These are phyloP conservation scores for Ocimum tenuiflorum DNA, from an alignment of 257 asterid genomes.

Conservation along the genomic window DNA sequence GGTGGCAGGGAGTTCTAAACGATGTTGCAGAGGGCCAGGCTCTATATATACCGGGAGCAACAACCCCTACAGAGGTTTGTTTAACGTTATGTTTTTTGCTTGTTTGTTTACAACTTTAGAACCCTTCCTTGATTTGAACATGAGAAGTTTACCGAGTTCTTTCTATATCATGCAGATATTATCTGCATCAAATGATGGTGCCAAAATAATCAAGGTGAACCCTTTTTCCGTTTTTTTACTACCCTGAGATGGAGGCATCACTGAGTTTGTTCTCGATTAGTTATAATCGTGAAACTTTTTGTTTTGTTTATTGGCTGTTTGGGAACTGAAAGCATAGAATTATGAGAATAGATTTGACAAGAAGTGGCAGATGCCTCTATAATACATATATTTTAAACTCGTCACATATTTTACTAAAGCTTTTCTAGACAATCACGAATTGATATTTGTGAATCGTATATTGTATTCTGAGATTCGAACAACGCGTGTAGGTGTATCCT, in stretches of 20 bases:
- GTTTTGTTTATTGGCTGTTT: too few relatives aligned
- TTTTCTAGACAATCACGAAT: too few relatives aligned
- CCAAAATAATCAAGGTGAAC: slow-evolving; percentile 64
- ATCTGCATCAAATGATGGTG: slow-evolving; percentile 58
- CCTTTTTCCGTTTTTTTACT: background rate
- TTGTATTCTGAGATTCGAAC: background rate
- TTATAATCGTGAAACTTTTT: too few relatives aligned
- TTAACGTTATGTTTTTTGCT: background rate
- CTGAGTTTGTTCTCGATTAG: background rate
- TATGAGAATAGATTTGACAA: too few relatives aligned
- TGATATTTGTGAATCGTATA: too few relatives aligned
- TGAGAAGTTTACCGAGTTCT: slow-evolving; percentile 1
- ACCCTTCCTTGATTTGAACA: background rate
- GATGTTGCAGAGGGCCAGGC: slow-evolving; percentile 44
- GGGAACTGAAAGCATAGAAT: too few relatives aligned
- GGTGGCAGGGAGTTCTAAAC: slow-evolving; percentile 53
- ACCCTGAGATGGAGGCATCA: background rate
- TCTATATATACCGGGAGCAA: slow-evolving; percentile 77
- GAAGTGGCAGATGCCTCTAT: too few relatives aligned
- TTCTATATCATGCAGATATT: slow-evolving; percentile 48
- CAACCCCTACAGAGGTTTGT: slow-evolving; percentile 81
- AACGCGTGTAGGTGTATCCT: slow-evolving; percentile 55
- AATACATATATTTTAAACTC: too few relatives aligned
- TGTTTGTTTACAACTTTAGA: background rate
- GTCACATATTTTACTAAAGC: too few relatives aligned